Evolutionary conservation across 1,139 yeast genomes (phyloP).

Genomic region (Oligophagozyma castellii): DNA sequence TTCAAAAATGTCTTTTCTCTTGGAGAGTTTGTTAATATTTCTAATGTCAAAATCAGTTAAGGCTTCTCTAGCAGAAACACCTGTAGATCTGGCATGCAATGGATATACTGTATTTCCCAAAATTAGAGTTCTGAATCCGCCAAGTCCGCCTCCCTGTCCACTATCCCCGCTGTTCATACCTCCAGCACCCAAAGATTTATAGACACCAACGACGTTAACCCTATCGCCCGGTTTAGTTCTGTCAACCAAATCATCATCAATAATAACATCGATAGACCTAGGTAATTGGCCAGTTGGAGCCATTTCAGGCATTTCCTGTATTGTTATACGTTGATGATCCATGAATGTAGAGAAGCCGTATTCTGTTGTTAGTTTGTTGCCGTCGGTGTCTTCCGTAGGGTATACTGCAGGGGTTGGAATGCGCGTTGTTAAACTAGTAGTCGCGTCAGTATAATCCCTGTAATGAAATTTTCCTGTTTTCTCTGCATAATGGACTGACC

Average conservation of each 20-base stretch:
- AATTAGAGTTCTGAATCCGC: constrained; percentile 68
- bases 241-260: constrained; percentile 93
- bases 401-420: constrained; percentile 75
- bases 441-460: constrained; percentile 85
- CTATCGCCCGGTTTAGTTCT: constrained; percentile 92
- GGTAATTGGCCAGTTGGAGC: constrained; percentile 99
- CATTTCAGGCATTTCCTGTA: constrained; percentile 96
- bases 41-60: constrained; percentile 76
- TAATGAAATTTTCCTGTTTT: constrained; percentile 74
- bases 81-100: constrained; percentile 76
- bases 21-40: constrained; percentile 69
- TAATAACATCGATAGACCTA: constrained; percentile 74
- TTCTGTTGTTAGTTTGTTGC: constrained; percentile 77
- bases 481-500: constrained; percentile 92
- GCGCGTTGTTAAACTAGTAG: constrained; percentile 61
- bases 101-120: constrained; percentile 84
- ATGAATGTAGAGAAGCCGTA: constrained; percentile 88
- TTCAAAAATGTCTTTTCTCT: constrained; percentile 59
- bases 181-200: constrained; percentile 82
- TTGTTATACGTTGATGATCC: constrained; percentile 86
- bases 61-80: constrained; percentile 63
- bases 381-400: constrained; percentile 88
- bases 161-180: constrained; percentile 25
- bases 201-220: constrained; percentile 87
- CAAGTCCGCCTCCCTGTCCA: constrained; percentile 44